Percentiles rank a stretch among this genome's conserved stretches.
Conservation (phyloP, 2,329 filamentous ascomycete genomes). For the Malbranchea cinnamomea region DNA sequence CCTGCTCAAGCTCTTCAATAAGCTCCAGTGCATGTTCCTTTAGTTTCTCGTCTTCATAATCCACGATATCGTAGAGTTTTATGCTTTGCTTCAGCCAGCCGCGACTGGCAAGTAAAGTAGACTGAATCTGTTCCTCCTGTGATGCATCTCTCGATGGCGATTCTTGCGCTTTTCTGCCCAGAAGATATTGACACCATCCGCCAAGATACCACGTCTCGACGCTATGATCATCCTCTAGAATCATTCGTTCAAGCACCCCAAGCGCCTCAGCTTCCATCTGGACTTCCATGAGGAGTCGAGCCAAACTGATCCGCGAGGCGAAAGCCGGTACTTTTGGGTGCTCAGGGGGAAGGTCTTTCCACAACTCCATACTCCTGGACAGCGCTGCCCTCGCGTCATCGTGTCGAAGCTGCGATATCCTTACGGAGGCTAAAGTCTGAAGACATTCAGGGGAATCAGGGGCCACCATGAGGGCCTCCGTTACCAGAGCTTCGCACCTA, state of each 20-base stretch:
- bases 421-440: conserved; percentile 85
- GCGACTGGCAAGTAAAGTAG: conserved; percentile 57
- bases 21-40: conserved; percentile 30
- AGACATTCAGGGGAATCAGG: conserved; percentile 75
- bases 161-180: conserved; percentile 29
- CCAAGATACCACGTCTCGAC: conserved; percentile 96
- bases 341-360: conserved; percentile 61
- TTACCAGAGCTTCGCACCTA: conserved; percentile 75
- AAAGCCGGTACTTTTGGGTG: conserved; percentile 70
- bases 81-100: conserved; percentile 73
- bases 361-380: conserved; percentile 62
- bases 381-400: conserved; percentile 73
- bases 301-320: conserved; percentile 66
- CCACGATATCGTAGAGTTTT: conserved; percentile 59
- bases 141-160: conserved; percentile 13
- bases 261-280: conserved; percentile 74
- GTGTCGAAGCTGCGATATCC: conserved; percentile 69
- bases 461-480: conserved; percentile 74
- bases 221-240: conserved; percentile 81
- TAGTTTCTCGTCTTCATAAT: conserved; percentile 49
- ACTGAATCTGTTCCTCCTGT: conserved; percentile 39
- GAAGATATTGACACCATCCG: conserved; percentile 77
- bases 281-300: conserved; percentile 78
- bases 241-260: conserved; percentile 67
- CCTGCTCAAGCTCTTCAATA: conserved; percentile 41